Base-by-base conservation (phyloP, 345 rosid species). In the Mangifera indica region DNA sequence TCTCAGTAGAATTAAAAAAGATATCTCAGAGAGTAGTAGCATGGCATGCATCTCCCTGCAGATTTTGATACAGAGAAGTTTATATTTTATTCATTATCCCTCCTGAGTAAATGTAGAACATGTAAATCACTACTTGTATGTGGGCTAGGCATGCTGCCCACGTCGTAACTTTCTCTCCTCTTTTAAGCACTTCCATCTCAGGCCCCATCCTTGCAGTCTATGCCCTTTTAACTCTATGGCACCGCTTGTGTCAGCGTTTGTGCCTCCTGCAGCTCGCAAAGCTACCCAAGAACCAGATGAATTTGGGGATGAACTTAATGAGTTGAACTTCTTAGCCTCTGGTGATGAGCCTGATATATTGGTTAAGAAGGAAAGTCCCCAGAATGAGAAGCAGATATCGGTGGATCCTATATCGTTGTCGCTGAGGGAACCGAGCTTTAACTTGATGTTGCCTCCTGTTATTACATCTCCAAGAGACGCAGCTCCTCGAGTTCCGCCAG, bases 381-480 rank as follows among this genome's bases (percentile, higher is more conserved):
- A 64, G 56, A 76, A 74, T 10, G 93, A 88, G 45, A 88, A 78
- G 78, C 93, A 87, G 58, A 88, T 88, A 76, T 71, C 57, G 2
- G 88, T 88, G 56, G 93, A 88, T 73, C 89, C 93, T 4, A 75
- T 74, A 56, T 88, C 91, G 7, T 40, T 87, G 3, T 88, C 91
- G 5, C 40, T 87, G 3, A 72, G 77, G 75, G 85, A 82, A 60
- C 29, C 85, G 3, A 83, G 83, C 66, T 87, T 87, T 71, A 82
- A 73, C 58, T 76, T 89, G 18, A 84, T 80, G 73, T 62, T 87
- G 20, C 86, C 83, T 2, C 87, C 81, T 3, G 73, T 76, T 2
- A 15, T 75, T 55, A 74, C 84, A 61, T 73, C 81, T 11, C 84
- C 64, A 20, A 67, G 70, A 21, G 78, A 80, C 56, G 42, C 61